Evolutionary conservation across 495 filamentous ascomycete species (phyloP).

Genomic region (Bathelium albidoporum): DNA sequence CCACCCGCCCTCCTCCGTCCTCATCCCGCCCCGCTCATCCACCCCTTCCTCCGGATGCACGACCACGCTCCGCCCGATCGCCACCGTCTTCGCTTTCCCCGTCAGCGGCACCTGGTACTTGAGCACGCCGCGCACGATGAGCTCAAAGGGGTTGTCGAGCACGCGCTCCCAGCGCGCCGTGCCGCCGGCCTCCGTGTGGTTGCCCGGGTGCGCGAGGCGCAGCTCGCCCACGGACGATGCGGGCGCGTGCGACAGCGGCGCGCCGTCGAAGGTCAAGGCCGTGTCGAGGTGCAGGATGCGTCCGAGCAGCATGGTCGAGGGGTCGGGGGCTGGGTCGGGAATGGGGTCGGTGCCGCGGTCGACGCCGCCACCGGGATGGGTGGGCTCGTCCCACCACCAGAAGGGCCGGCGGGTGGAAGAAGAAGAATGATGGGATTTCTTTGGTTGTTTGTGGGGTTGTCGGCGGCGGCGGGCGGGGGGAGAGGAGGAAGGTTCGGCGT

Average conservation of each 20-base stretch:
- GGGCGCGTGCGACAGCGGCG: constrained; percentile 58
- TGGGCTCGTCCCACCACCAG: neutral
- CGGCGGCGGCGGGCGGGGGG: constrained; percentile 48
- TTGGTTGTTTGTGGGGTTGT: neutral
- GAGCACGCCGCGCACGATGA: constrained; percentile 80
- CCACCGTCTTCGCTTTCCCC: constrained; percentile 48
- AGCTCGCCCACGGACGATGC: constrained; percentile 71
- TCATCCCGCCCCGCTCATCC: constrained; percentile 3
- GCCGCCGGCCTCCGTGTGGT: constrained; percentile 76
- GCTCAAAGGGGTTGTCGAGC: constrained; percentile 77
- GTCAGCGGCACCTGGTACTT: constrained; percentile 82
- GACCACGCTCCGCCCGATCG: constrained; percentile 42
- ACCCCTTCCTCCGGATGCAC: constrained; percentile 41
- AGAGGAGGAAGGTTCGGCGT: constrained; percentile 51
- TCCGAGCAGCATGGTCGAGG: constrained; percentile 80
- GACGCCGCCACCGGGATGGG: constrained; percentile 31
- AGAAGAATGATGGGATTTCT: neutral
- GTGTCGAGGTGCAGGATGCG: constrained; percentile 80
- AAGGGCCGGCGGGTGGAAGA: neutral
- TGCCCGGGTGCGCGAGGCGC: constrained; percentile 68
- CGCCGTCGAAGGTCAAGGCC: constrained; percentile 75
- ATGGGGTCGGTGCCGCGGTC: constrained; percentile 56
- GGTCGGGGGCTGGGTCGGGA: constrained; percentile 30
- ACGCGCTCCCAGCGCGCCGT: constrained; percentile 87
- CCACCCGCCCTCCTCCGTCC: neutral